Evolutionary conservation across 2,329 filamentous ascomycete species (phyloP).

Genomic region (Pestalotiopsis sp.): DNA sequence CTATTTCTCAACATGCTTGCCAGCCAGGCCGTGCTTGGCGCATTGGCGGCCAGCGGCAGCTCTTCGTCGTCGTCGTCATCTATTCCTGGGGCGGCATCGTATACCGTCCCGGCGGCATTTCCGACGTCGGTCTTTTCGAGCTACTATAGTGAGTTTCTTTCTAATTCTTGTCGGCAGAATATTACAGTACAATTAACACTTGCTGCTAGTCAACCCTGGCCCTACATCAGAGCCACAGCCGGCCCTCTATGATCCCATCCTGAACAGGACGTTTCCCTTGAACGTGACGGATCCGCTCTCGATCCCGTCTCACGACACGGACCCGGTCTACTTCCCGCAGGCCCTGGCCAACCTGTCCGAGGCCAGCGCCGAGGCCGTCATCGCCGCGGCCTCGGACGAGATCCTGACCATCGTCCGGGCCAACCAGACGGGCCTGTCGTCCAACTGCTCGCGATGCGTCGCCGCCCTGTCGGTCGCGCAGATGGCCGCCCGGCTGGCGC

Average conservation of each 20-base stretch:
- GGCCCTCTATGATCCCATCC: slow-evolving; percentile 53
- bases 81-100: slow-evolving; percentile 38
- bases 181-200: background rate
- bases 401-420: slow-evolving; percentile 46
- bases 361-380: slow-evolving; percentile 40
- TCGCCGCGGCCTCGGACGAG: slow-evolving; percentile 45
- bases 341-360: slow-evolving; percentile 47
- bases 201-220: slow-evolving; percentile 27
- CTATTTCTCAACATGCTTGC: background rate
- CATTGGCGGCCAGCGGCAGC: slow-evolving; percentile 3
- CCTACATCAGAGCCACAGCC: slow-evolving; percentile 37
- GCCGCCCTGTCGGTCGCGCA: slow-evolving; percentile 53
- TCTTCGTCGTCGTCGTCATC: background rate
- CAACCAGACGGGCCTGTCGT: slow-evolving; percentile 34
- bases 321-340: slow-evolving; percentile 53
- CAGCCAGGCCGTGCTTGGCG: slow-evolving; percentile 3
- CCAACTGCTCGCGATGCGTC: slow-evolving; percentile 57
- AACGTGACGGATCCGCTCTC: slow-evolving; percentile 57
- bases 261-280: slow-evolving; percentile 56
- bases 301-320: slow-evolving; percentile 49
- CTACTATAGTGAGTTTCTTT: slow-evolving; percentile 47
- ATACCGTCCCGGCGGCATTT: slow-evolving; percentile 48
- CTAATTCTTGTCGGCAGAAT: too few relatives aligned
- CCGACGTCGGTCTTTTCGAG: slow-evolving; percentile 53
- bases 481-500: slow-evolving; percentile 50